These are phyloP conservation scores for Samsoniella hepiali DNA, from an alignment of 2,329 filamentous ascomycete genomes.

Conservation along the genomic window DNA sequence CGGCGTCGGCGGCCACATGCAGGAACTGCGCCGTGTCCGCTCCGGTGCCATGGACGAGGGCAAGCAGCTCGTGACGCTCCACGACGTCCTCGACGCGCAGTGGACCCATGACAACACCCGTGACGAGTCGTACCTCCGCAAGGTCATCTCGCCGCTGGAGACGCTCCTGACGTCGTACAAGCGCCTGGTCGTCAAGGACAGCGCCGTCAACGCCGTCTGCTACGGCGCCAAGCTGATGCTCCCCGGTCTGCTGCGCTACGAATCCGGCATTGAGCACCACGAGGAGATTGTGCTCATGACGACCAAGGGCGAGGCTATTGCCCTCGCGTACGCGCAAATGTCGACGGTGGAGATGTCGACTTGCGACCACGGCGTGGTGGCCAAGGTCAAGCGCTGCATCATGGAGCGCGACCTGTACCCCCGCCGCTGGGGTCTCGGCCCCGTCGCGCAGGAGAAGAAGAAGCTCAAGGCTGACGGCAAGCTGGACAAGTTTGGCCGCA, in stretches of 20 bases:
- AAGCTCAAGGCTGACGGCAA: slow-evolving; percentile 98
- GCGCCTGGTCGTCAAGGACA: slow-evolving; percentile 90
- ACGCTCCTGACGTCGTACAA: slow-evolving; percentile 91
- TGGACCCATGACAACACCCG: slow-evolving; percentile 94
- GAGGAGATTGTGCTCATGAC: slow-evolving; percentile 98
- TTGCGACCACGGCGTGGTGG: slow-evolving; percentile 95
- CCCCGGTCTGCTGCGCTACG: slow-evolving; percentile 88
- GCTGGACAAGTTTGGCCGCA: slow-evolving; percentile 92
- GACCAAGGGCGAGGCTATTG: slow-evolving; percentile 98
- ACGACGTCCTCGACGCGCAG: slow-evolving; percentile 85
- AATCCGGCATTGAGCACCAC: slow-evolving; percentile 85
- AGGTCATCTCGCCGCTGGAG: slow-evolving; percentile 89
- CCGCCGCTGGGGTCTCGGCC: slow-evolving; percentile 91
- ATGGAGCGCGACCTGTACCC: slow-evolving; percentile 99
- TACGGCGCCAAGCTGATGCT: slow-evolving; percentile 99
- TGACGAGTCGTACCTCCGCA: slow-evolving; percentile 88
- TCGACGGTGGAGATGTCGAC: slow-evolving; percentile 95
- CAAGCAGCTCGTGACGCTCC: slow-evolving; percentile 84
- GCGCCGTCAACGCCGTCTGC: slow-evolving; percentile 86
- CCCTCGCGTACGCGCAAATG: slow-evolving; percentile 95
- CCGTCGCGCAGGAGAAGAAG: slow-evolving; percentile 95
- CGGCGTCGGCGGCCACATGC: slow-evolving; percentile 94
- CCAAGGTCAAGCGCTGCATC: slow-evolving; percentile 98
- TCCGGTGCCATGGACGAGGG: slow-evolving; percentile 94
- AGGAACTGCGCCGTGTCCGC: slow-evolving; percentile 91